phyloP scores from a whole-genome alignment of 495 filamentous ascomycete genomes.

The Emericellopsis terricola region DNA sequence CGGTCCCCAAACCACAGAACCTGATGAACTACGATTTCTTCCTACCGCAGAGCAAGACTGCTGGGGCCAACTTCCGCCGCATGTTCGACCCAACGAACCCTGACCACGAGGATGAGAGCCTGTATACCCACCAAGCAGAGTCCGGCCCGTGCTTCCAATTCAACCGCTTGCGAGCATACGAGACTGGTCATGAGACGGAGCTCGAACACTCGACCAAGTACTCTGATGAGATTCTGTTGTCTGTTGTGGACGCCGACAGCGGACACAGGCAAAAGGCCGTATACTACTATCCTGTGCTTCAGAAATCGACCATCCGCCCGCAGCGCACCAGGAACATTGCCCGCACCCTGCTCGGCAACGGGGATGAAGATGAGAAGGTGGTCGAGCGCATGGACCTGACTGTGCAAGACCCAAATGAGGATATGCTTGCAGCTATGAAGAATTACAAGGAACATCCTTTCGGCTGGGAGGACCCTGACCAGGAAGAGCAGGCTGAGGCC shows the following conservation, averaged over 20 bases:
- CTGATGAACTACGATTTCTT: constrained; percentile 71
- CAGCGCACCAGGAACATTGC: constrained; percentile 38
- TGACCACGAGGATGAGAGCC: constrained; percentile 42
- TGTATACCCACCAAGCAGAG: constrained; percentile 40
- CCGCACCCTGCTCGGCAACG: constrained; percentile 18
- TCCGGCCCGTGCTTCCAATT: constrained; percentile 45
- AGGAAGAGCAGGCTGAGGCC: constrained; percentile 6
- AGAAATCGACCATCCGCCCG: constrained; percentile 36
- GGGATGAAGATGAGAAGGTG: constrained; percentile 20
- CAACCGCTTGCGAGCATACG: constrained; percentile 65
- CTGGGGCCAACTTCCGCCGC: constrained; percentile 43
- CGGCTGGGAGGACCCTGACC: constrained; percentile 12
- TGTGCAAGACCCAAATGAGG: constrained; percentile 23
- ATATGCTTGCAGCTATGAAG: constrained; percentile 17
- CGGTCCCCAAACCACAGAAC: constrained; percentile 39
- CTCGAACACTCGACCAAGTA: constrained; percentile 45
- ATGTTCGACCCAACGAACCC: constrained; percentile 57
- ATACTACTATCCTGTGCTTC: constrained; percentile 80
- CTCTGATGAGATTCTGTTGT: constrained; percentile 34
- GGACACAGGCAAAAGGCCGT: constrained; percentile 38
- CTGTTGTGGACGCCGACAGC: constrained; percentile 19
- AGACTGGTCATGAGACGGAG: constrained; percentile 52
- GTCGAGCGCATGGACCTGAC: constrained; percentile 25
- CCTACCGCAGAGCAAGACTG: constrained; percentile 38
- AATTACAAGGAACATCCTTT: constrained; percentile 22